Evolutionary conservation across 345 rosid species (phyloP), one percentile per base, ranked within the genome.

Genomic region (Viola odorata): DNA sequence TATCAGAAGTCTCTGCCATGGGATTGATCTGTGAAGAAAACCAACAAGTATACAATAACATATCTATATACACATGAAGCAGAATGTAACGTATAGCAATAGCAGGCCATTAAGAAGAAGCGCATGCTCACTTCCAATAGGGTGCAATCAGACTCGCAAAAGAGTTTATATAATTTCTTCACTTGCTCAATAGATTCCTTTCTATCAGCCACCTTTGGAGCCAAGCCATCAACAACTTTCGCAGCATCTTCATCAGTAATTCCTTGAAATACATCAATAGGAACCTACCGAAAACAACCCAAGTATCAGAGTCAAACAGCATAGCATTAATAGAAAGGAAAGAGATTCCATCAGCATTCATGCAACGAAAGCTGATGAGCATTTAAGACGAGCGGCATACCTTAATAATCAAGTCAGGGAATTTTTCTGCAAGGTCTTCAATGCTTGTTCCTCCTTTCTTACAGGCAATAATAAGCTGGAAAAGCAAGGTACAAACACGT

Each of bases 391-490:
- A 52, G 40, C 56, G 50, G 51, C 14, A 57, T 66, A 95, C 97
- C 98, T 91, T 88, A 53, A 88, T 82, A 63, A 95, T 91, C 96
- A 95, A 86, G 73, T 91, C 86, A 48, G 98, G 99, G 72, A 82
- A 95, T 69, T 95, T 95, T 77, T 91, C 98, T 12, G 98, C 98
- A 58, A 95, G 98, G 74, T 95, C 99, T 77, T 95, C 99, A 74
- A 95, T 95, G 78, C 99, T 91, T 80, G 99, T 95, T 67, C 99
- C 98, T 57, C 98, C 99, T 70, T 91, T 88, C 52, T 84, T 88
- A 68, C 98, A 95, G 57, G 96, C 89, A 71, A 95, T 95, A 53
- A 95, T 95, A 59, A 95, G 73, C 99, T 95, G 84, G 61, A 66
- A 81, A 60, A 63, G 42, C 3, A 40, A 13, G 45, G 68, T 23